Conservation (phyloP, 768 basidiomycete species). For the Hypholoma fasciculare region DNA sequence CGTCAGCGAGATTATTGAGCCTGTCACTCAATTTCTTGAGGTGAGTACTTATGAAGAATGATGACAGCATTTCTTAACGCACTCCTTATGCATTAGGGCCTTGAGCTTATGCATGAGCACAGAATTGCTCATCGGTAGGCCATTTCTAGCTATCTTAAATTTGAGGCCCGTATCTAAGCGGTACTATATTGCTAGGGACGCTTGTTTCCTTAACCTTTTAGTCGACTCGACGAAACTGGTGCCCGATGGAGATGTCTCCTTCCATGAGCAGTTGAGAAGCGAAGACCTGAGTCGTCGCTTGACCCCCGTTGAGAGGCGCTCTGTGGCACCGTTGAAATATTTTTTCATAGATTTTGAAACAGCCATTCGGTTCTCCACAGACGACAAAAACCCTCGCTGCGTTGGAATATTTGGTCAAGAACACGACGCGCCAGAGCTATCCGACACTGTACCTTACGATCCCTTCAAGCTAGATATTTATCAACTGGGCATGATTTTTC, state of each 20-base stretch:
- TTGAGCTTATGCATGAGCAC: constrained; percentile 9
- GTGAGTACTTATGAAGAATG: neutral
- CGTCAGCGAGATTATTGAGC: neutral
- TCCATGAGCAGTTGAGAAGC: neutral
- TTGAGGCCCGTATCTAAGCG: neutral
- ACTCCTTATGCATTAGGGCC: neutral
- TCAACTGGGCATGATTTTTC: constrained; percentile 20
- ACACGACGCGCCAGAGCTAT: constrained; percentile 24
- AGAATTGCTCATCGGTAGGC: constrained; percentile 4
- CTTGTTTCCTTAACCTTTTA: constrained; percentile 13
- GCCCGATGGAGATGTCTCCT: constrained; percentile 9
- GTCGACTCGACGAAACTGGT: constrained; percentile 13
- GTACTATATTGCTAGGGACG: constrained; percentile 5
- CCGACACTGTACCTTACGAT: constrained; percentile 19
- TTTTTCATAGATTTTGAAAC: constrained; percentile 29
- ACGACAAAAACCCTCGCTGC: neutral
- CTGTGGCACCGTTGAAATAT: constrained; percentile 22
- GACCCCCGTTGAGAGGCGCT: constrained; percentile 10
- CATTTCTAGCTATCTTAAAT: neutral
- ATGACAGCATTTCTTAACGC: neutral
- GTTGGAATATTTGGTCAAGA: constrained; percentile 19
- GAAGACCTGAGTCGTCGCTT: neutral
- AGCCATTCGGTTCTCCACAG: neutral
- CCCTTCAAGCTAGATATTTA: constrained; percentile 29
- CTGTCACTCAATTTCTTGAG: neutral